A percentile compares a stretch with the other conserved stretches of the same genome.
These are phyloP conservation scores for Leptographium galeiforme DNA, from an alignment of 2,329 filamentous ascomycete genomes.

Conservation along the genomic window DNA sequence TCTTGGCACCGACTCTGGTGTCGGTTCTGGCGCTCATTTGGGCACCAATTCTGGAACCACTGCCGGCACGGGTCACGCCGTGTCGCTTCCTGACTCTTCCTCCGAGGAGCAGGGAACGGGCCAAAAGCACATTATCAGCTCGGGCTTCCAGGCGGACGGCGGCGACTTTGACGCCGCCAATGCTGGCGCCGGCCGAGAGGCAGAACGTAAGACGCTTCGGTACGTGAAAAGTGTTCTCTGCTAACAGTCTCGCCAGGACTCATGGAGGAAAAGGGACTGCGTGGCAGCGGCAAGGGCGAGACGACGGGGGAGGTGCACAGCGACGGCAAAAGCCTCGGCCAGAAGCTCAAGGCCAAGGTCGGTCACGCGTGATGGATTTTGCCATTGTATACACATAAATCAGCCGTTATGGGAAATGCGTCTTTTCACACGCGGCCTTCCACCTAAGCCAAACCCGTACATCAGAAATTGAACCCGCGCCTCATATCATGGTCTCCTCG, in stretches of 20 bases:
- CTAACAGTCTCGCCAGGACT: not conserved
- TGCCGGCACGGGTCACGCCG: not conserved
- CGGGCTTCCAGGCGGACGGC: constrained; percentile 48
- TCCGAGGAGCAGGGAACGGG: constrained; percentile 27
- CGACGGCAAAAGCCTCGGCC: not conserved
- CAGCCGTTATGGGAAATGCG: no score
- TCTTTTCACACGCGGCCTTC: no score
- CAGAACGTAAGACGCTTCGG: constrained; percentile 39
- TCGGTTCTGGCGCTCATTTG: no score
- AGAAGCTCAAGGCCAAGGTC: not conserved
- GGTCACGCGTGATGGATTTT: not conserved
- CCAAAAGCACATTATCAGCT: constrained; percentile 42
- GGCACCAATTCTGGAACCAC: not conserved
- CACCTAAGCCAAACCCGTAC: not conserved
- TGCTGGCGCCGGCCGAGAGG: constrained; percentile 52
- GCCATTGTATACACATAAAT: no score
- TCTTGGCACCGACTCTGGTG: not conserved
- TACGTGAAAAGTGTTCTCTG: not conserved
- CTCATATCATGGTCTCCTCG: not conserved
- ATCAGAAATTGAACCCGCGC: not conserved
- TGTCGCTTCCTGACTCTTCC: not conserved
- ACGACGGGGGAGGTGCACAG: not conserved
- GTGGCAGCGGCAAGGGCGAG: not conserved
- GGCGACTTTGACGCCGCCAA: constrained; percentile 53
- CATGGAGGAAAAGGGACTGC: not conserved